Base-by-base conservation (phyloP, 768 basidiomycete genomes). In the Collybia mongolica region DNA sequence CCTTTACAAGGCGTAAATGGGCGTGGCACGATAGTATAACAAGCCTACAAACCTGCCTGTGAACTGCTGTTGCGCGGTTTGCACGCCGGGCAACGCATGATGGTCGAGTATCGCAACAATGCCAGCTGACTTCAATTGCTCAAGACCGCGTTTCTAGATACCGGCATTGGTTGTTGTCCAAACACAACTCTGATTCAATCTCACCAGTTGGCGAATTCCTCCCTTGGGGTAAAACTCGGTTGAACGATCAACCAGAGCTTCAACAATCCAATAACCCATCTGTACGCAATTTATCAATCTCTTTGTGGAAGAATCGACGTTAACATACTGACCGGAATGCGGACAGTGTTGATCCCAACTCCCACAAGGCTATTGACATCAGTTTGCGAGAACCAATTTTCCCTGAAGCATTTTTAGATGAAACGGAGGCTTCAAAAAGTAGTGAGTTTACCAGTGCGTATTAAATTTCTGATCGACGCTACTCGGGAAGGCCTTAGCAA, bases 211-310 rank as follows among this genome's bases (percentile, higher is more conserved):
- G 2, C 58, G 48, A 28, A 92, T 73, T 23, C 90, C 90, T 17
- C 90, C 90, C 29, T 80, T 76, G 12, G 88, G 84, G 61, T 76
- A 91, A 40, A 72, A 77, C 60, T 91, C 90, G 1, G 67, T 71
- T 1, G 58, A 56, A 3, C 83, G 75, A 60, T 90, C 61, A 0
- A 91, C 89, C 6, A 92, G 69, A 2, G 72, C 74, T 60, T 92
- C 90, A 6, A 92, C 70, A 41, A 91, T 83, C 90, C 90, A 92
- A 62, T 86, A 92, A 0, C 90, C 89, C 36, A 91, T 79, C 88
- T 90, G 36, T 3, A 32, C 41, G 28, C 1, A 39, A 0, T 35
- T 8, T n/a, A 24, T 48, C 20, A 46, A 45, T 29, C 5, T 48
- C 44, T 8, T 22, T 9, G 23, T 20, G 29, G 20, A 15, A 49